These are phyloP conservation scores for Chrysanthemum seticuspe DNA, from an alignment of 129 eudicot genomes.

Conservation along the genomic window DNA sequence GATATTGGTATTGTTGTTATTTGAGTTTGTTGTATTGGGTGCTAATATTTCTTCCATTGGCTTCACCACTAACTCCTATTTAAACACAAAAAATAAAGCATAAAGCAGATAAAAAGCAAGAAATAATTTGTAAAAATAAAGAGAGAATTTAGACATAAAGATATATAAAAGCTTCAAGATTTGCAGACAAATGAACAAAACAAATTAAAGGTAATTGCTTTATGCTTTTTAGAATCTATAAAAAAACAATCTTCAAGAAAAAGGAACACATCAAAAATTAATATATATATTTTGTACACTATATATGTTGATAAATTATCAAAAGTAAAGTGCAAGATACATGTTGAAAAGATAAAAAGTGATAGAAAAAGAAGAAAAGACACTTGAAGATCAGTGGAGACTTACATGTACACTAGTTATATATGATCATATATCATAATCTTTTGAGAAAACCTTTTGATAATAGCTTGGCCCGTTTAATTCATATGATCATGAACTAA, in stretches of 20 bases:
- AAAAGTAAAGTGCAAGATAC: constrained; percentile 36
- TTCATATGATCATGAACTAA: constrained; percentile 27
- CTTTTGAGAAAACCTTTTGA: background rate
- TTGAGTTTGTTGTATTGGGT: constrained; percentile 36
- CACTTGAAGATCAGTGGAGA: constrained; percentile 34
- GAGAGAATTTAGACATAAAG: constrained; percentile 27
- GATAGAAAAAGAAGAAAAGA: constrained; percentile 37
- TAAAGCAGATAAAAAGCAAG: constrained; percentile 18
- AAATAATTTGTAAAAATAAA: constrained; percentile 23
- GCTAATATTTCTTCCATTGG: constrained; percentile 63
- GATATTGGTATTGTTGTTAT: background rate
- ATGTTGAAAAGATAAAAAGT: constrained; percentile 26
- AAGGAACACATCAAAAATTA: constrained; percentile 25
- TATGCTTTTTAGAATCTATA: constrained; percentile 38
- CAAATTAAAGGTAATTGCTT: constrained; percentile 30
- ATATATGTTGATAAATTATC: constrained; percentile 12
- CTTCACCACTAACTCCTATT: constrained; percentile 55
- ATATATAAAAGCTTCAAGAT: constrained; percentile 31
- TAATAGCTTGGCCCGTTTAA: constrained; percentile 6
- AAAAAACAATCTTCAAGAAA: constrained; percentile 31
- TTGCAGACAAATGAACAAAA: constrained; percentile 45
- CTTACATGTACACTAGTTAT: constrained; percentile 22
- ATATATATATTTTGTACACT: background rate
- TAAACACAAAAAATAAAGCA: constrained; percentile 24
- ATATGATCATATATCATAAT: constrained; percentile 20